These are phyloP conservation scores for Cercospora zeae-maydis DNA, from an alignment of 2,329 filamentous ascomycete species.

Conservation along the genomic window DNA sequence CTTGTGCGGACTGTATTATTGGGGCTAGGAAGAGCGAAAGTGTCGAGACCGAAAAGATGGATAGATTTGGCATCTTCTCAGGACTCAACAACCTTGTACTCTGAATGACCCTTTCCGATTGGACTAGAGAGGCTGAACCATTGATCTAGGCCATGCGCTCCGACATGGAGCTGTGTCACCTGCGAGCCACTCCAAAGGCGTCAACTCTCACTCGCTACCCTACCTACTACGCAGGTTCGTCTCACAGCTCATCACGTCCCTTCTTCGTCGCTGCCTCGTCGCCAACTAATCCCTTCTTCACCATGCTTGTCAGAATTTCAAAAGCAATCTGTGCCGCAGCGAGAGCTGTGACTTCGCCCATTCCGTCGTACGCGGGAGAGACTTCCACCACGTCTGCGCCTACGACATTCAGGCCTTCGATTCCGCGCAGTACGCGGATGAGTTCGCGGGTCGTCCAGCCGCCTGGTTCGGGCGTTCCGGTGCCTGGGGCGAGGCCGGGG, in stretches of 20 bases:
- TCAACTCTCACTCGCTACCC: background rate
- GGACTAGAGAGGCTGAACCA: background rate
- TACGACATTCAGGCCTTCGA: slow-evolving; percentile 76
- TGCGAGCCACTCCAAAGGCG: background rate
- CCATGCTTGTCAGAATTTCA: slow-evolving; percentile 77
- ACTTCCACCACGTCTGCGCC: slow-evolving; percentile 91
- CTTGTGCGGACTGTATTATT: slow-evolving; percentile 4
- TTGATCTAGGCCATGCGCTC: background rate
- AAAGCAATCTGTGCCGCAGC: slow-evolving; percentile 81
- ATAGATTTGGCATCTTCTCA: background rate
- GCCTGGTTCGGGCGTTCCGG: slow-evolving; percentile 80
- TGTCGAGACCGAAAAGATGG: background rate
- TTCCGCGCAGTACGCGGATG: slow-evolving; percentile 74
- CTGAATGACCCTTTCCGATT: background rate
- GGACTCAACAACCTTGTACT: background rate
- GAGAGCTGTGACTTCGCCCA: slow-evolving; percentile 74
- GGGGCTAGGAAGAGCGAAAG: background rate
- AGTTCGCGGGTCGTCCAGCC: slow-evolving; percentile 89
- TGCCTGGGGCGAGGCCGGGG: slow-evolving; percentile 62
- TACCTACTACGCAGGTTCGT: background rate
- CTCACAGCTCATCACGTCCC: slow-evolving; percentile 17
- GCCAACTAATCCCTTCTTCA: slow-evolving; percentile 52
- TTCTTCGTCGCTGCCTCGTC: slow-evolving; percentile 24
- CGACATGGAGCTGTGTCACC: background rate
- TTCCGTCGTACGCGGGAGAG: slow-evolving; percentile 76